phyloP scores from a whole-genome alignment of 2,329 filamentous ascomycete genomes.

The Gaeumannomyces sp. region DNA sequence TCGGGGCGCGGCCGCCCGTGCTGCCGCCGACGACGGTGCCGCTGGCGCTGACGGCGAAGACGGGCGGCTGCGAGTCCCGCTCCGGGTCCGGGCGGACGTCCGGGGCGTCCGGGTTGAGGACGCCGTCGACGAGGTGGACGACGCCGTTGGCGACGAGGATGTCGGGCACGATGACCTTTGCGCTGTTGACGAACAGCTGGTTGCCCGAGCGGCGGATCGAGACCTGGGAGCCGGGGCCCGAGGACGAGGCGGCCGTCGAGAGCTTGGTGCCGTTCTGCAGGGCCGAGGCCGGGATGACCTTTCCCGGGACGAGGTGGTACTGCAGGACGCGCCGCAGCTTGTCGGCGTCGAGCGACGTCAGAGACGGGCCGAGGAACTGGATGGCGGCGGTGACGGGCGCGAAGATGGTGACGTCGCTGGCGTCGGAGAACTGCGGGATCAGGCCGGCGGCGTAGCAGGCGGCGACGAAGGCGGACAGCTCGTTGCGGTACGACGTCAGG shows the following conservation, averaged over 20 bases:
- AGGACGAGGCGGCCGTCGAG: constrained; percentile 17
- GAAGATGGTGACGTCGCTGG: constrained; percentile 47
- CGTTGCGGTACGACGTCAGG: constrained; percentile 22
- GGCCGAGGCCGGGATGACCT: constrained; percentile 43
- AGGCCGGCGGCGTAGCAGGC: constrained; percentile 31
- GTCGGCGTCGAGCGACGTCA: constrained; percentile 31
- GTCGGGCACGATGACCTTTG: constrained; percentile 45
- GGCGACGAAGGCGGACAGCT: constrained; percentile 35
- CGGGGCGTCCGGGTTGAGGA: constrained; percentile 37
- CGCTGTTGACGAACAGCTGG: constrained; percentile 42
- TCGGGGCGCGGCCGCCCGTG: constrained; percentile 10
- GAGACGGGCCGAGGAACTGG: constrained; percentile 37
- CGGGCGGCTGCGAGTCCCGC: constrained; percentile 28
- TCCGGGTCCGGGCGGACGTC: constrained; percentile 30
- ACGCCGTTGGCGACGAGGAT: constrained; percentile 52
- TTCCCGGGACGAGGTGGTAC: constrained; percentile 51
- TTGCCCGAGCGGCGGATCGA: constrained; percentile 36
- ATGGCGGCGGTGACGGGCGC: constrained; percentile 47
- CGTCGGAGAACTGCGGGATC: constrained; percentile 34
- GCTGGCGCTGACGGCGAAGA: constrained; percentile 18
- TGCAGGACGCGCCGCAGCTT: constrained; percentile 40
- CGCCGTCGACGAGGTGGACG: constrained; percentile 50
- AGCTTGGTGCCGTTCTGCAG: constrained; percentile 40
- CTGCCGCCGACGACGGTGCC: constrained; percentile 8
- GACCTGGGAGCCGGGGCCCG: constrained; percentile 33